Percentiles rank a stretch among this genome's conserved stretches.
phyloP scores from a whole-genome alignment of 352 stramenopile genomes.

The Pythium biforme region DNA sequence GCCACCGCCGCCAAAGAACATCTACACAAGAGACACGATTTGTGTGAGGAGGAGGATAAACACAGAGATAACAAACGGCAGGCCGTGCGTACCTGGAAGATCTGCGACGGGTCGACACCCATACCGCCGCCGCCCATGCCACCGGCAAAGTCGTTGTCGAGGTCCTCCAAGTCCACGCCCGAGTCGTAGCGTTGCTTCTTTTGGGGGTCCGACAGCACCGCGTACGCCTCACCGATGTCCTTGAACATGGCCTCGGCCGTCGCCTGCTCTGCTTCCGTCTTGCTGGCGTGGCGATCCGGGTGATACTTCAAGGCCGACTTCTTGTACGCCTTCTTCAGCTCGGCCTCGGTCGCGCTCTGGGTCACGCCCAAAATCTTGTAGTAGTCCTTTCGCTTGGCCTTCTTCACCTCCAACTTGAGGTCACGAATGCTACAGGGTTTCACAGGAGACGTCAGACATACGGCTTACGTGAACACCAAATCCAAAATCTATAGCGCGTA shows the following conservation, averaged over 20 bases:
- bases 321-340: slow-evolving; percentile 99
- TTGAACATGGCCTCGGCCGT: slow-evolving; percentile 94
- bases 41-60: too few species aligned
- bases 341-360: slow-evolving; percentile 76
- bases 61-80: background rate
- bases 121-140: slow-evolving; percentile 68
- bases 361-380: slow-evolving; percentile 92
- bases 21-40: slow-evolving; percentile 36
- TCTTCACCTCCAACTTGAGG: slow-evolving; percentile 92
- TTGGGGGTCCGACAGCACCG: slow-evolving; percentile 92
- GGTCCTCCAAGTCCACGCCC: slow-evolving; percentile 92
- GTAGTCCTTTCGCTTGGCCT: slow-evolving; percentile 95
- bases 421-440: slow-evolving; percentile 62
- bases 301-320: slow-evolving; percentile 94
- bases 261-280: slow-evolving; percentile 90
- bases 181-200: slow-evolving; percentile 95
- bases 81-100: slow-evolving; percentile 65
- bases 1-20: slow-evolving; percentile 66
- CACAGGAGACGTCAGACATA: background rate
- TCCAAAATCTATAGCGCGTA: slow-evolving; percentile 1
- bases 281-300: slow-evolving; percentile 93
- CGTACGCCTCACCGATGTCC: slow-evolving; percentile 95
- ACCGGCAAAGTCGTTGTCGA: slow-evolving; percentile 85
- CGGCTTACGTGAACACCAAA: background rate
- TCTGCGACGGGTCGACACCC: slow-evolving; percentile 80